A percentile compares a stretch with the other conserved stretches of the same genome.
Evolutionary conservation across 2,329 filamentous ascomycete genomes (phyloP).

Genomic region (Apiospora malaysiana): DNA sequence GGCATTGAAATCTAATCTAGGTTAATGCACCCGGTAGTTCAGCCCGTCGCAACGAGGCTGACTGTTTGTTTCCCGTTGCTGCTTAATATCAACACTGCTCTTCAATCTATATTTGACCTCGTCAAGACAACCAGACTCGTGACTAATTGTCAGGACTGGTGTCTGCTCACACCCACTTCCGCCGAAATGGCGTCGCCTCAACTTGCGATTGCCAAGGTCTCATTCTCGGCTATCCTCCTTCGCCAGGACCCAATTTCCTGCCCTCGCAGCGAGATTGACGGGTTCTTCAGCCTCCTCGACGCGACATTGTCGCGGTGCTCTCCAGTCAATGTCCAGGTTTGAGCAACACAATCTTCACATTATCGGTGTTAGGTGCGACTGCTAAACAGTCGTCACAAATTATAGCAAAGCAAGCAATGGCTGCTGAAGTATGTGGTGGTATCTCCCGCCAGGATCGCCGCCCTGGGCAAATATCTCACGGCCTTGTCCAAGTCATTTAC

Average conservation of each 20-base stretch:
- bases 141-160: not conserved
- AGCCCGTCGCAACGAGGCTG: not conserved
- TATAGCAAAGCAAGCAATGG: slow-evolving; percentile 88
- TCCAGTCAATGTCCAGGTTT: slow-evolving; percentile 87
- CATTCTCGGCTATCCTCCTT: slow-evolving; percentile 76
- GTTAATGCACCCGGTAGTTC: not conserved
- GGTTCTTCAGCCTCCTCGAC: slow-evolving; percentile 71
- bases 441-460: slow-evolving; percentile 68
- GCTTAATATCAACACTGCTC: not conserved
- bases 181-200: slow-evolving; percentile 68
- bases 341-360: slow-evolving; percentile 54
- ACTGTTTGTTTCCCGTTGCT: not conserved
- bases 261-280: slow-evolving; percentile 70
- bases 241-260: slow-evolving; percentile 75
- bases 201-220: slow-evolving; percentile 78
- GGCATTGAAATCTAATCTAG: not conserved
- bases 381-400: slow-evolving; percentile 41
- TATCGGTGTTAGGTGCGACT: slow-evolving; percentile 41
- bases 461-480: slow-evolving; percentile 77
- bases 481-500: slow-evolving; percentile 68
- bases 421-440: slow-evolving; percentile 73
- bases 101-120: not conserved
- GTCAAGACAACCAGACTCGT: not conserved
- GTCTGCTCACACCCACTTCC: slow-evolving; percentile 5
- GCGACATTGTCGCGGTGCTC: slow-evolving; percentile 74